Evolutionary conservation across 2,329 filamentous ascomycete species (phyloP), one percentile per base, ranked within the genome.

Genomic region (Penicillium sp.): DNA sequence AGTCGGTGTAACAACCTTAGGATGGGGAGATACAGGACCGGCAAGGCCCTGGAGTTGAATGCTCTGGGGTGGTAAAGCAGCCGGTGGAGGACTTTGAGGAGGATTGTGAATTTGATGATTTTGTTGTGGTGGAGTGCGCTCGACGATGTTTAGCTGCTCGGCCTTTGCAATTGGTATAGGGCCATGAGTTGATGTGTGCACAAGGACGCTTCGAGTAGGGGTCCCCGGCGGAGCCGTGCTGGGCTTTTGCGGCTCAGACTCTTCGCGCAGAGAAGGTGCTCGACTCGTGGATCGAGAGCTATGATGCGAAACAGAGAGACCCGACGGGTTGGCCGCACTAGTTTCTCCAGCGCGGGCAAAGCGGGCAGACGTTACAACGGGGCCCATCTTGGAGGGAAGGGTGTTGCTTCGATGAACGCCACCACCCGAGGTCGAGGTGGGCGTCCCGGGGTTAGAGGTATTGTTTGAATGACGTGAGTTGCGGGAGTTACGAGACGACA

Each of bases 321-420:
- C 69, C 2, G 71, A 64, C 7, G 81, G 78, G 14, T 79, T 80
- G 10, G 83, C 81, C 0, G 84, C 82, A 30, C 65, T 61, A 33
- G 85, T 78, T 35, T 84, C 82, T 4, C 83, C 81, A 40, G 82
- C 78, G 68, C 83, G 83, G 35, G 85, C 83, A 69, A 93, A 90
- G n/a, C 90, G 85, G 6, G 85, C 84, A 1, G 87, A 84, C 43
- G 86, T 82, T 46, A 93, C 77, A 8, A 86, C 87, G 7, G 92
- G 92, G 0, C 92, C 95, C 74, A 90, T 89, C 73, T 96, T 96
- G 0, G 94, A 95, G 0, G 95, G 95, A 14, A 98, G 83, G 3
- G 95, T 99, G 73, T 98, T 98, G 78, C 94, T 97, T 66, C 89
- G 81, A 70, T 88, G 85, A n/a, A 91, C 82, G 48, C 87, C 85